Base-by-base conservation (phyloP, 129 eudicot species). In the Flaveria sonorensis region DNA sequence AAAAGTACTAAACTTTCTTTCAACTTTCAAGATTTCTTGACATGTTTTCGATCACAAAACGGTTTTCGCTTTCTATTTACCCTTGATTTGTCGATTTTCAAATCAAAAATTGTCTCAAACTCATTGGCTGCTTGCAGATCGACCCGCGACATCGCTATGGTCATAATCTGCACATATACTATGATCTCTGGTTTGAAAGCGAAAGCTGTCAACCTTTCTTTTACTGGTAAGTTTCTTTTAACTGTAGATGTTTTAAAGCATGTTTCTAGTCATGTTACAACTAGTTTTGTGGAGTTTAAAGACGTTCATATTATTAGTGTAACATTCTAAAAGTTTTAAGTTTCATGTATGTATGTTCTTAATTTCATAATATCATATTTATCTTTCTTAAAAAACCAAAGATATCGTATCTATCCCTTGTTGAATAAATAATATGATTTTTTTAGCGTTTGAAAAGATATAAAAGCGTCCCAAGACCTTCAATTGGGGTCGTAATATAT, bases 61-160 rank as follows among this genome's bases (percentile, higher is more conserved):
- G 11, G 60, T n/a, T 52, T 52, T 16, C 1, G 20, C 60, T 16
- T n/a, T 52, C 60, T 5, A 4, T 77, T 7, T 23, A 46, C 73
- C 23, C 14, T 21, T 5, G 19, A 15, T 61, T 74, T 32, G 6
- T 42, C 15, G 10, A 45, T 0, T 62, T 61, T 61, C 7, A 61
- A 61, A 28, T 61, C 13, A 40, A 61, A 61, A 61, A 14, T 24
- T 9, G 39, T 60, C 23, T 70, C 63, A 57, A 45, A 70, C 77
- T 78, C 26, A 14, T 67, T 64, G 28, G 36, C 42, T 19, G 0
- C 70, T 50, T 84, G 80, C 78, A 93, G 98, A 93, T 93, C 68
- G 98, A 93, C 79, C 97, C 97, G 82, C 97, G 98, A 46, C 98
- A 93, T 76, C 92, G 92, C 4, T 91, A 88, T 85, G 97, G 97